Evolutionary conservation across 768 basidiomycete species (phyloP), one percentile per base, ranked within the genome.

Genomic region (Lactarius hengduanensis): DNA sequence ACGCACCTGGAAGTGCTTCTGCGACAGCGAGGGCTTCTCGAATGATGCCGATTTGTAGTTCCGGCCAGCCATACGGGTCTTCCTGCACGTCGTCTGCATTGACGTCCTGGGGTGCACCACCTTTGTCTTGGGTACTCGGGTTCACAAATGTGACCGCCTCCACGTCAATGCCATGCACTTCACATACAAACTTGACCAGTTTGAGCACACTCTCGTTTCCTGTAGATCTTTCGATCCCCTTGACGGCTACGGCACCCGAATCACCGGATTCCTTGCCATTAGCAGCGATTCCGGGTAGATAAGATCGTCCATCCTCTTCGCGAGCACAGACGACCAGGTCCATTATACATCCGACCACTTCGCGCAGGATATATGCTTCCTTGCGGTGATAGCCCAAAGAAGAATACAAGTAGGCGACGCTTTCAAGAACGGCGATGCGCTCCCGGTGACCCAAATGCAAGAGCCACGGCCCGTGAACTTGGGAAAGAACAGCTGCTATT

Each of bases 1-100:
- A 77, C 83, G 62, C 67, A 93, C 95, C 94, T 64, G 96, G 94
- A 28, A 99, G 78, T 16, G 93, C 87, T 76, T 98, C 94, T 1
- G 94, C 92, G 3, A 98, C 87, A 0, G 91, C 88, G 26, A 98
- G 88, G 0, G 94, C 93, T 74, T 98, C 97, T 43, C 94, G 85
- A 26, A 98, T 82, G n/a, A 96, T 86, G 28, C 94, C 94, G 20
- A 98, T 85, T 78, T 97, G 96, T 47, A 99, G 79, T 74, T 95
- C 93, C 3, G 95, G 90, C 96, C 96, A 98, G 4, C 97, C 97
- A 74, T 87, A 92, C 5, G 83, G 76, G 68, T 87, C 85, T 30
- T 76, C 79, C 36, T 78, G 74, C 22, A 78, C 76, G 40, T 79
- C 78, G 10, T 78, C 66, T 0, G 78, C 76, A 61, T 83, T 82